Evolutionary conservation across 805 yeast genomes (phyloP).

Genomic region (Saccharomyces paradoxus): DNA sequence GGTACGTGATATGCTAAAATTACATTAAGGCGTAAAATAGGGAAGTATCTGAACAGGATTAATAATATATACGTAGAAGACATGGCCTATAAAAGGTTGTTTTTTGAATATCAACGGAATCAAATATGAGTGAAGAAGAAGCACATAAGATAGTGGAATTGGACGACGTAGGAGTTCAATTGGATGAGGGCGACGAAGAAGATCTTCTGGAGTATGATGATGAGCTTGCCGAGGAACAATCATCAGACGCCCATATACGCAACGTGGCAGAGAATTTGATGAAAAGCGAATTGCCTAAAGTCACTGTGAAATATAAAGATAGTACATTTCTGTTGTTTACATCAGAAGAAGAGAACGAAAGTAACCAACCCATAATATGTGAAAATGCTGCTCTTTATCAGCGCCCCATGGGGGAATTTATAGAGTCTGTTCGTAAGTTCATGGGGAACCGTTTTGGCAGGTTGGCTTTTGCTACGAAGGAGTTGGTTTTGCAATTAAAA

Average conservation of each 20-base stretch:
- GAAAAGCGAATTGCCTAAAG: conserved; percentile 12
- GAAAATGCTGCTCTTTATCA: conserved; percentile 11
- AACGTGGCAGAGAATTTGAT: conserved; percentile 20
- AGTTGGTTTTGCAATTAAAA: conserved; percentile 21
- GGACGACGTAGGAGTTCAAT: conserved; percentile 8
- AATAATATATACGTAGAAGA: background rate
- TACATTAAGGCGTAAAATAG: background rate
- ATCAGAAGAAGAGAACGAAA: conserved; percentile 7
- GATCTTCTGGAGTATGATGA: conserved; percentile 10
- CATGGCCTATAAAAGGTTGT: background rate
- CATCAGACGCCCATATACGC: conserved; percentile 12
- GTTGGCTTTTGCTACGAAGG: conserved; percentile 21
- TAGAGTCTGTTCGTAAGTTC: conserved; percentile 19
- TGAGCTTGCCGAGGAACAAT: conserved; percentile 4
- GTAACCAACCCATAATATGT: conserved; percentile 13
- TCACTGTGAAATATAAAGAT: conserved; percentile 14
- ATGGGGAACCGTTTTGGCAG: conserved; percentile 19
- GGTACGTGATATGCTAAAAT: background rate
- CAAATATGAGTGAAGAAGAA: background rate
- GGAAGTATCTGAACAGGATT: background rate
- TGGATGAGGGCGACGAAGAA: conserved; percentile 13
- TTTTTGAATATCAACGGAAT: background rate
- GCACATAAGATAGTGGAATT: background rate
- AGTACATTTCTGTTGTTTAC: conserved; percentile 21
- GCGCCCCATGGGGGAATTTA: conserved; percentile 14